These are phyloP conservation scores for Penicillium canescens DNA, from an alignment of 495 filamentous ascomycete species.

Conservation along the genomic window DNA sequence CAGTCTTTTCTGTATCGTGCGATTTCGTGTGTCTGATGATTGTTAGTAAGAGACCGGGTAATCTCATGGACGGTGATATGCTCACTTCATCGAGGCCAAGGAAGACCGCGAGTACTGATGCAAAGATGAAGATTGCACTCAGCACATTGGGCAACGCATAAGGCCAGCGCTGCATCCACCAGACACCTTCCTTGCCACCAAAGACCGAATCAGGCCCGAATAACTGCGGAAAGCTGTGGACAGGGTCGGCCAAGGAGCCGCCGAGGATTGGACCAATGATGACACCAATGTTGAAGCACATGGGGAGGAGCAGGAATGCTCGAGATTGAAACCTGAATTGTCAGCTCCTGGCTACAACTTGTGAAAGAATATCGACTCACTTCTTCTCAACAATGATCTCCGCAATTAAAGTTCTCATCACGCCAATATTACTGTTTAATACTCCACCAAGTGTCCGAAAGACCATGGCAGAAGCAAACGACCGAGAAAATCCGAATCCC, in stretches of 20 bases:
- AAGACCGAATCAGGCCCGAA: conserved; percentile 61
- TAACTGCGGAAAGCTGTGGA: conserved; percentile 58
- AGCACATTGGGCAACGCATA: conserved; percentile 65
- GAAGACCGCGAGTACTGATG: conserved; percentile 48
- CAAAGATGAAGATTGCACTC: conserved; percentile 54
- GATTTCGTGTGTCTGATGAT: conserved; percentile 48
- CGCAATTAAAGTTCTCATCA: conserved; percentile 79
- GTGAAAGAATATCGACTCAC: conserved; percentile 17
- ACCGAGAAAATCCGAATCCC: conserved; percentile 77
- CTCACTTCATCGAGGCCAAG: conserved; percentile 62
- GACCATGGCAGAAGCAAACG: conserved; percentile 64
- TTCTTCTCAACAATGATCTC: conserved; percentile 74
- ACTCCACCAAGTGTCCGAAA: conserved; percentile 75
- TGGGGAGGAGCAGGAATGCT: conserved; percentile 77
- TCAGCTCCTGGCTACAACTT: conserved; percentile 2
- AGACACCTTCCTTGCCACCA: conserved; percentile 52
- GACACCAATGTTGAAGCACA: conserved; percentile 76
- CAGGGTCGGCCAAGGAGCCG: conserved; percentile 72
- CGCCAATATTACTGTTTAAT: conserved; percentile 80
- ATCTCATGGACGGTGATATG: background rate
- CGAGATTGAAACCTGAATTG: conserved; percentile 61
- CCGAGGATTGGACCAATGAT: conserved; percentile 66
- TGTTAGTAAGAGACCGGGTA: conserved; percentile 5
- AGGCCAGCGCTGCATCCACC: conserved; percentile 62
- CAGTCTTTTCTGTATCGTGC: conserved; percentile 47